Evolutionary conservation across 1,284 basidiomycete species (phyloP), one percentile per base, ranked within the genome.

Genomic region (Farysia itapuensis): DNA sequence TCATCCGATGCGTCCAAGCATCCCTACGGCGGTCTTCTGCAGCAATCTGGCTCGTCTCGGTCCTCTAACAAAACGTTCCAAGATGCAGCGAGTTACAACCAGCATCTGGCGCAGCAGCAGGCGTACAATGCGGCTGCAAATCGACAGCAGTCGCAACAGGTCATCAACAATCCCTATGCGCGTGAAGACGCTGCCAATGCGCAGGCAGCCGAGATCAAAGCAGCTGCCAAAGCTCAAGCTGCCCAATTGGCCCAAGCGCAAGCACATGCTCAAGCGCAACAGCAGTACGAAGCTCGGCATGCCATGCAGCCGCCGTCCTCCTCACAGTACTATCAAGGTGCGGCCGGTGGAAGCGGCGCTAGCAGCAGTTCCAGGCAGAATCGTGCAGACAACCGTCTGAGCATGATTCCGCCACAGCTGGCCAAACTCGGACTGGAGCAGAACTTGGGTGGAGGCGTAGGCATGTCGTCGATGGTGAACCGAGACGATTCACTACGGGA

Each of bases 21-120:
- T 68, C 92, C 91, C 18, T 97, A 92, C 71, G 93, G 93, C n/a
- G 93, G 93, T 6, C 81, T 97, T 34, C 39, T 60, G 3, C 78
- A 79, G 1, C 60, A 86, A 81, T 49, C 89, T 20, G 43, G 30
- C 83, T 74, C 88, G 81, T 37, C 89, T 84, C 75, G 79, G 72
- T 50, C 61, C 5, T 86, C 87, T 12, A 47, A 51, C 32, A 82
- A 90, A 40, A 86, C 89, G 4, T 94, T 89, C 74, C 88, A 89
- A 68, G 93, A 96, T 77, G 91, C 93, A 0, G 90, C 91, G 9
- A 81, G 88, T 1, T 97, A 97, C 80, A 92, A 92, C 67, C 91
- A 95, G 64, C 93, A 94, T 72, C 82, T 95, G 34, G 86, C 86
- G 2, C 90, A 94, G 75, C 94, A 97, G 72, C 93, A 97, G 78